Percentiles rank a stretch among this genome's conserved stretches.
Conservation (phyloP, 2,329 filamentous ascomycete genomes). For the Magnaporthales sp. region DNA sequence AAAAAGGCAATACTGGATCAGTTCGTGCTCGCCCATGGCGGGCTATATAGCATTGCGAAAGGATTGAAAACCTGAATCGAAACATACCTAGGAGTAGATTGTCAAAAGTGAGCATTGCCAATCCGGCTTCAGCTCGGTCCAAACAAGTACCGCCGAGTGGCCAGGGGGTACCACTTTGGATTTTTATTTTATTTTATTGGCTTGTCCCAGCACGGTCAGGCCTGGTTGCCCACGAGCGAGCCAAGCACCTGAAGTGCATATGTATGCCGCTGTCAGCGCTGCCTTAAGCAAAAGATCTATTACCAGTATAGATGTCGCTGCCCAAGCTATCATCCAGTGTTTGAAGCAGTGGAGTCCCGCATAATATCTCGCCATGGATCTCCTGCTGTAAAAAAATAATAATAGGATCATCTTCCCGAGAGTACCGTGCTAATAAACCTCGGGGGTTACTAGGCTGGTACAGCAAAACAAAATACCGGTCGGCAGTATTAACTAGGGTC, state of each 20-base stretch:
- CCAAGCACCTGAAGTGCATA: not conserved
- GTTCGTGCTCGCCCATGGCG: not conserved
- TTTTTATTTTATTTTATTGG: not conserved
- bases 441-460: not conserved
- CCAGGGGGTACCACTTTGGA: not conserved
- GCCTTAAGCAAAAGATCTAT: not conserved
- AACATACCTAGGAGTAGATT: not conserved
- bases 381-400: not conserved
- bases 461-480: not conserved
- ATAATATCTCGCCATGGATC: not conserved
- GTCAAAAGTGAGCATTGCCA: not conserved
- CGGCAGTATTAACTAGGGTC: not conserved
- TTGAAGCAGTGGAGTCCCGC: not conserved
- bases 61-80: not conserved
- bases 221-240: not conserved
- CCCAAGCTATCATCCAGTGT: not conserved
- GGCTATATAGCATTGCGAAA: not conserved
- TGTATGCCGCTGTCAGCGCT: not conserved
- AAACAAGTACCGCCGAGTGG: not conserved
- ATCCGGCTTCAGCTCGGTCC: not conserved
- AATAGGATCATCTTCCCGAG: not conserved
- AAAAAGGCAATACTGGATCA: not conserved
- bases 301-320: not conserved
- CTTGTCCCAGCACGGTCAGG: not conserved
- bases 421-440: not conserved